Conservation (phyloP, 257 asterid species). For the Phtheirospermum japonicum region DNA sequence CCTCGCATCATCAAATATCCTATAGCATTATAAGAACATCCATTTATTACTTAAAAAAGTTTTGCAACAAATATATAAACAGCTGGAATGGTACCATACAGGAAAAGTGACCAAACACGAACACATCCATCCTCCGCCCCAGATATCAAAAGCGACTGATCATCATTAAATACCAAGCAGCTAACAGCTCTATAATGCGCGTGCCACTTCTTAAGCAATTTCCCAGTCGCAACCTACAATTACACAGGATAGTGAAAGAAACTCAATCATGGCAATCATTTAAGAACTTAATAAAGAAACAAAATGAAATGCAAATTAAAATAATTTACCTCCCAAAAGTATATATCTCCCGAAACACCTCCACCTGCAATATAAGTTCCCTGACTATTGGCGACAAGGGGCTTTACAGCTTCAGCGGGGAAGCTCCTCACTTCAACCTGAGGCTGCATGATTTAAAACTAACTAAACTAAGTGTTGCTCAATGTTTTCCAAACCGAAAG, state of each 20-base stretch:
- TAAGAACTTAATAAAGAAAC: conserved; percentile 3
- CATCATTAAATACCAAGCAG: conserved; percentile 73
- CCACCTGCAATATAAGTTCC: conserved; percentile 87
- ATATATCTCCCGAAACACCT: conserved; percentile 74
- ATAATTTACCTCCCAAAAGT: conserved; percentile 81
- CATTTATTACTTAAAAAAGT: conserved; percentile 14
- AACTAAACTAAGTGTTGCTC: too few species aligned
- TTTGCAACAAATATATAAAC: conserved; percentile 3
- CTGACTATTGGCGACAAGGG: conserved; percentile 63
- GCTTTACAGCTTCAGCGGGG: conserved; percentile 66
- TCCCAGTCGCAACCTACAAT: conserved; percentile 73
- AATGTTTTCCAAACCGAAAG: too few species aligned
- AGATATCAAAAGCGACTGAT: conserved; percentile 82
- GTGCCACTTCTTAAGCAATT: conserved; percentile 87
- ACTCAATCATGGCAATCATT: conserved; percentile 9
- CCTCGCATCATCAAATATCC: conserved; percentile 76
- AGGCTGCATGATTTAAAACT: conserved; percentile 50
- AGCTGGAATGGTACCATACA: conserved; percentile 40
- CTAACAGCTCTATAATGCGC: conserved; percentile 84
- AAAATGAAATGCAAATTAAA: conserved; percentile 1
- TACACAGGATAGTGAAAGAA: conserved; percentile 1
- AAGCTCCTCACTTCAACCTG: conserved; percentile 84
- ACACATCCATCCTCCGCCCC: conserved; percentile 93
- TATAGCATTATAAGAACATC: conserved; percentile 27
- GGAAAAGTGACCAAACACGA: conserved; percentile 94